Conservation (phyloP, 2,329 filamentous ascomycete species). For the Hortaea sp. region DNA sequence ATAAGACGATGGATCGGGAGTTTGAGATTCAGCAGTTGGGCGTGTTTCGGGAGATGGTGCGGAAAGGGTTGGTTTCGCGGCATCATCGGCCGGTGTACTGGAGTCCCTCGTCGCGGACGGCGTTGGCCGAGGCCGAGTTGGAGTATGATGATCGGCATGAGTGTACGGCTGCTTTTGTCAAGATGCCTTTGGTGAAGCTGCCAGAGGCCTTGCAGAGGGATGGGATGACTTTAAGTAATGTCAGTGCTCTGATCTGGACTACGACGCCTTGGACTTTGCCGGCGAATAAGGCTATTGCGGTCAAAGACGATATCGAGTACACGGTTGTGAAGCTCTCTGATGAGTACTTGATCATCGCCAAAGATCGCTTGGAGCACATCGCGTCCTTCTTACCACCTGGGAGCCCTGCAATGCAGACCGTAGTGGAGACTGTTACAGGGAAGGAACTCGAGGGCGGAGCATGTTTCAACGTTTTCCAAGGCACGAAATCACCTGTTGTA, state of each 20-base stretch:
- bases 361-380: conserved; percentile 55
- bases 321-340: conserved; percentile 7
- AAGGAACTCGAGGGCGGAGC: conserved; percentile 47
- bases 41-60: conserved; percentile 66
- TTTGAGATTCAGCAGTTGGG: conserved; percentile 68
- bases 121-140: conserved; percentile 73
- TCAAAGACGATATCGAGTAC: conserved; percentile 28
- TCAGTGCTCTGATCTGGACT: conserved; percentile 92
- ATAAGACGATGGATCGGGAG: conserved; percentile 66
- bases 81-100: conserved; percentile 78
- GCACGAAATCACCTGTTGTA: conserved; percentile 54
- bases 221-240: conserved; percentile 32
- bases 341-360: conserved; percentile 56
- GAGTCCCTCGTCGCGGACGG: conserved; percentile 69
- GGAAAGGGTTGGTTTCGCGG: conserved; percentile 62
- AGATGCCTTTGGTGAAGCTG: conserved; percentile 55
- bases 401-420: conserved; percentile 51
- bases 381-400: conserved; percentile 35
- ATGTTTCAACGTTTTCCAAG: conserved; percentile 23
- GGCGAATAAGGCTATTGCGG: conserved; percentile 80
- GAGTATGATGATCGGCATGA: conserved; percentile 70
- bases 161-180: conserved; percentile 67
- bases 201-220: conserved; percentile 31
- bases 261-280: conserved; percentile 97
- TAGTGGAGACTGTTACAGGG: conserved; percentile 41